Conservation (phyloP, 2,329 filamentous ascomycete species). For the Colletotrichum acutatum region DNA sequence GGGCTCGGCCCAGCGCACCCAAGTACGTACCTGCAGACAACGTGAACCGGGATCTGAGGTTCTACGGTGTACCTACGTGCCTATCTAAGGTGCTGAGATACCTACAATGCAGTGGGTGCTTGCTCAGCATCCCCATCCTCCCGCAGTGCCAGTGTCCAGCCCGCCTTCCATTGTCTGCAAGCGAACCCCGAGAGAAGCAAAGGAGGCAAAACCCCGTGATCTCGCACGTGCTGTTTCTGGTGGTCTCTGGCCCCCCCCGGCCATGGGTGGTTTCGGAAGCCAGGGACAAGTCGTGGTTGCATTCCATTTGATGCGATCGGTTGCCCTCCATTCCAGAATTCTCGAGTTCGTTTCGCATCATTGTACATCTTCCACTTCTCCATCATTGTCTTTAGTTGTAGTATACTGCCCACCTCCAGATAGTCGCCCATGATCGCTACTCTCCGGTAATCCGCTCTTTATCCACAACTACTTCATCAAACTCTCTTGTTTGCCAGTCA, state of each 20-base stretch:
- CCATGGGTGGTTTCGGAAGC: constrained; percentile 34
- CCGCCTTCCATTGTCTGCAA: background rate
- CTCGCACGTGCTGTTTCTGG: constrained; percentile 20
- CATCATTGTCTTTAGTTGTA: constrained; percentile 29
- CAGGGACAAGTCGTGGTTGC: constrained; percentile 33
- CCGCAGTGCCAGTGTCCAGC: background rate
- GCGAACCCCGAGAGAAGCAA: constrained; percentile 13
- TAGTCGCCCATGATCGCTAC: constrained; percentile 16
- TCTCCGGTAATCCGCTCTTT: constrained; percentile 7
- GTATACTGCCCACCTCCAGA: constrained; percentile 8
- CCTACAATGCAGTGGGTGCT: background rate
- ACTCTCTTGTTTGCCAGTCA: constrained; percentile 2
- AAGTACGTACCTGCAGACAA: background rate
- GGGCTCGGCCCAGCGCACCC: background rate
- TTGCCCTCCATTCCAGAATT: constrained; percentile 34
- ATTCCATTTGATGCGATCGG: constrained; percentile 36
- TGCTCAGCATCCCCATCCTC: background rate
- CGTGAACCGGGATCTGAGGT: background rate
- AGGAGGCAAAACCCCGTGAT: constrained; percentile 28
- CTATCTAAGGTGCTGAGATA: too few relatives aligned
- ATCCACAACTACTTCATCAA: background rate
- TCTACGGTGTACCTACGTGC: too few relatives aligned
- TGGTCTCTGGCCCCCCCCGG: constrained; percentile 19
- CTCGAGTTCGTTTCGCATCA: constrained; percentile 31
- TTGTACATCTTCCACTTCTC: constrained; percentile 27